Evolutionary conservation across 2,329 filamentous ascomycete species (phyloP), one percentile per base, ranked within the genome.

Genomic region (Trichoderma sp.): DNA sequence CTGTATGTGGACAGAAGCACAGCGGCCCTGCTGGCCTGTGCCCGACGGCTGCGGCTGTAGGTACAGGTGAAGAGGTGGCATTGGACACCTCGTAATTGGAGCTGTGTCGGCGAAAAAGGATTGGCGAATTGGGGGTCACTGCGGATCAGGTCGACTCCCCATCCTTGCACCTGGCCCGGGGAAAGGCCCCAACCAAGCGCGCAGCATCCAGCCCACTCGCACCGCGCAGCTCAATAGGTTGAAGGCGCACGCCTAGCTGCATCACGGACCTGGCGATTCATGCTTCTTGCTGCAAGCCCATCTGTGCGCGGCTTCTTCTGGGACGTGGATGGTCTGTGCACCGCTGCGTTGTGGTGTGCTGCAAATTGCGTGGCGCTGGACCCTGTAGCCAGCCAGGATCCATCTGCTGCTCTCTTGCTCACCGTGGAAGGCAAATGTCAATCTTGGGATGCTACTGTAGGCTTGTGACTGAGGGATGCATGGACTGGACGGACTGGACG

Each of bases 201-300:
- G 58, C 66, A 68, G 59, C 32, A 60, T 64, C 59, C 61, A 58
- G 32, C 61, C 55, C 68, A 69, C 68, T 51, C 52, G 28, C 63
- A 58, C 63, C 46, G 32, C 39, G 54, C 58, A 59, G 63, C 63
- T 66, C 54, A 32, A 66, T 51, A 66, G 26, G 63, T 66, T 59
- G 54, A 28, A 46, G 58, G 51, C 55, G 59, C 55, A 34, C 55
- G 21, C 54, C 26, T 69, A 66, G 68, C 64, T 68, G 55, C 68
- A 69, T 69, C 68, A 68, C 55, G 61, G 68, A 58, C 68, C 56
- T 67, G 43, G 56, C 68, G 64, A 69, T 68, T 69, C 68, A 69
- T 69, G 68, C 68, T 46, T 69, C 64, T 68, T 18, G 64, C 43
- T 69, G 68, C 63, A 69, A 67, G 68, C 63, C 56, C 63, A 64